Evolutionary conservation across 2,329 filamentous ascomycete genomes (phyloP), one percentile per base, ranked within the genome.

Genomic region (Grosmannia serpens): DNA sequence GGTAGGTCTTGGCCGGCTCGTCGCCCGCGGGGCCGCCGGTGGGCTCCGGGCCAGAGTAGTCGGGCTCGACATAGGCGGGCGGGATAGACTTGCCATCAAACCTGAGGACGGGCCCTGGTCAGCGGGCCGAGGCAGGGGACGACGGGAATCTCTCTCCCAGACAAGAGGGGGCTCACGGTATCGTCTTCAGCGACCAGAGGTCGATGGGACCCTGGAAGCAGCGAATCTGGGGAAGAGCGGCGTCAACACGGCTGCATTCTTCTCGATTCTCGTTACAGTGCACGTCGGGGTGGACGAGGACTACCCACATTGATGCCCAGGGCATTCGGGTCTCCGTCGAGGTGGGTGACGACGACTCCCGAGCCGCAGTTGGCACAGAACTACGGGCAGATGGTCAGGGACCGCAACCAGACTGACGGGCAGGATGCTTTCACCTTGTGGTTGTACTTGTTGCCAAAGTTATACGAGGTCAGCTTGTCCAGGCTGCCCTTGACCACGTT

Each of bases 331-430:
- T n/a, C 17, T 20, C 13, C 24, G 20, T 24, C 72, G 15, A 69
- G 67, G 9, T 67, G 64, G 15, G 64, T 22, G 29, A 59, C 55
- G 24, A 77, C 62, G 7, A 81, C 59, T 3, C 71, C 68, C 6
- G 73, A 77, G 31, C 76, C 79, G 62, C 81, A 83, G 3, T 64
- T 73, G 7, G 74, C 64, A 62, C 81, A 83, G 63, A 82, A 83
- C 77, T 81, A 51, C 1, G 46, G 13, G 35, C 35, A 58, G 54
- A 46, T 55, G 17, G 26, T 38, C 35, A 38, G 35, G 10, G 20
- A 15, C 47, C 4, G 44, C 44, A 20, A 20, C 22, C 44, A 46
- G 7, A 4, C 9, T 46, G n/a, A 15, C 53, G 13, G 2, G 7
- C 44, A 35, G 3, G 33, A 7, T 46, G 35, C 11, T 22, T 13